Conservation (phyloP, 306 rosid species). For the Inga oerstediana region DNA sequence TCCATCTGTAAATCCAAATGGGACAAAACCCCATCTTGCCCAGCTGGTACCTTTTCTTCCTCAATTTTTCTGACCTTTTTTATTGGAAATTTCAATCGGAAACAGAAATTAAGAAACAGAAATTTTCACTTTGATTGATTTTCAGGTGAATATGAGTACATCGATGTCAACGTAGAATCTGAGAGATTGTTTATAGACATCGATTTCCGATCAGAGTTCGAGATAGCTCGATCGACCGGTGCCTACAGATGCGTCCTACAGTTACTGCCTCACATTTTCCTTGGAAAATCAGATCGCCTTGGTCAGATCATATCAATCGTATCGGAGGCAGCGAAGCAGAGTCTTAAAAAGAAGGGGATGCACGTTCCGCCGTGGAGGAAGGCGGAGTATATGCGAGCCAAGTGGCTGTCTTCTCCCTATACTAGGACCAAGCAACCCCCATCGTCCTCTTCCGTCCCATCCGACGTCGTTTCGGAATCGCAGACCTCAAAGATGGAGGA, state of each 20-base stretch:
- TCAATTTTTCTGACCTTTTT: neutral
- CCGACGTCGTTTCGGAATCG: neutral
- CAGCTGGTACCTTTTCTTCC: constrained; percentile 63
- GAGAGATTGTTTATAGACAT: constrained; percentile 82
- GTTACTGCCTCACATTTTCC: constrained; percentile 79
- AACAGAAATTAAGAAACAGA: neutral
- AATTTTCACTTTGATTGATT: constrained; percentile 32
- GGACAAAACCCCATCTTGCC: constrained; percentile 75
- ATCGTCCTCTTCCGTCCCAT: constrained; percentile 16
- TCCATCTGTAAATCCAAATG: constrained; percentile 89
- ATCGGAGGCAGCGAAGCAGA: constrained; percentile 83
- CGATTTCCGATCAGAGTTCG: constrained; percentile 95
- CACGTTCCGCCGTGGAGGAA: constrained; percentile 97
- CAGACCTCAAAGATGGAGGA: neutral
- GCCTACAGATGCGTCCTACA: constrained; percentile 80
- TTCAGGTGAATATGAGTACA: constrained; percentile 92
- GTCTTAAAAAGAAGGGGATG: constrained; percentile 97
- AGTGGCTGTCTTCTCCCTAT: constrained; percentile 81
- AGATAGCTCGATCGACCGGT: constrained; percentile 91
- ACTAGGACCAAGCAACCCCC: constrained; percentile 41
- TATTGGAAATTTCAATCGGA: neutral
- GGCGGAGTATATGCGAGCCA: constrained; percentile 86
- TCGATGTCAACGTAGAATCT: constrained; percentile 74
- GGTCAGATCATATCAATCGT: constrained; percentile 70
- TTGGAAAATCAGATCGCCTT: constrained; percentile 85